Evolutionary conservation across 257 asterid genomes (phyloP), one percentile per base, ranked within the genome.

Genomic region (Thymus quinquecostatus): DNA sequence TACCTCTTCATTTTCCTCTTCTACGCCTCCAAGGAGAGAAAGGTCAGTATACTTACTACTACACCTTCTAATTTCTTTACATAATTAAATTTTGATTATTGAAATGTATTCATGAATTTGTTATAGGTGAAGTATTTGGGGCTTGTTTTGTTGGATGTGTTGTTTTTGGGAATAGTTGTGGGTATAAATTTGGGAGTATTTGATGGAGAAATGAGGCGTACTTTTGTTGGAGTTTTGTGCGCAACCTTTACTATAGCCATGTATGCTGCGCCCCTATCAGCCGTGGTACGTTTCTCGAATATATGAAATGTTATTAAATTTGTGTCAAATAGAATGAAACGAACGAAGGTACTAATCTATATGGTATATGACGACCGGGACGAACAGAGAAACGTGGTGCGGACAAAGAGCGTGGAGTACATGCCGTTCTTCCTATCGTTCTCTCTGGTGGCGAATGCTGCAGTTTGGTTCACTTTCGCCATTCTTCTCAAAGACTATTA

Each of bases 201-300:
- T 47, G 78, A 77, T 45, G 84, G 84, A 66, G 36, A 57, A 55
- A 41, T 73, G 11, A 68, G 86, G 60, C 79, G 82, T 4, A 74
- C 80, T 12, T 85, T 79, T 59, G 48, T 79, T 5, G 87, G 87
- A 32, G 61, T 76, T 10, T 11, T 82, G 28, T 76, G 87, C 70
- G 83, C 87, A 54, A 75, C 83, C 14, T 78, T 82, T n/a, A 85
- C 87, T 12, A 56, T 75, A 5, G 77, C 54, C 32, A 85, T 85
- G 87, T 82, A 81, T 54, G 87, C 82, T 34, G 82, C 86, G 38
- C 84, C 87, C 58, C 66, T 82, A 59, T 79, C 83, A 33, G 82
- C 72, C 29, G 75, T 81, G 84, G 90, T 85, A 79, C 64, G 74
- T 34, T 21, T 21, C 21, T 21, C 21, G 21, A 21, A 21, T 21